Percentiles rank a stretch among this genome's conserved stretches.
phyloP scores from a whole-genome alignment of 2,329 filamentous ascomycete species.

The Cladophialophora psammophila region DNA sequence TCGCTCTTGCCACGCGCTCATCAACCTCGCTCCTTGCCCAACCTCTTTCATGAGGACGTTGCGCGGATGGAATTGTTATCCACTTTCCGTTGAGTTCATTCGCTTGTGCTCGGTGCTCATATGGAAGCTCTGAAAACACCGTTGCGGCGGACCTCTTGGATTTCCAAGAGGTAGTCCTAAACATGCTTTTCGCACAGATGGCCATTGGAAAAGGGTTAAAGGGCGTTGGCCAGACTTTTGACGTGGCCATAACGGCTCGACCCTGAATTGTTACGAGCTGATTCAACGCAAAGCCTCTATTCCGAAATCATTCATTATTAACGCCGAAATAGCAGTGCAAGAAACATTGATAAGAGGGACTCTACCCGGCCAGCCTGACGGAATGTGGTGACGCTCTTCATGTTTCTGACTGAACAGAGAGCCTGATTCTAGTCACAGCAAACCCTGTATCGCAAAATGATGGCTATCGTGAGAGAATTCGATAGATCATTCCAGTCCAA shows the following conservation, averaged over 20 bases:
- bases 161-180: background rate
- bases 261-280: background rate
- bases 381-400: background rate
- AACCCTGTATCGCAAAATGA: slow-evolving; percentile 47
- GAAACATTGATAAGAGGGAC: background rate
- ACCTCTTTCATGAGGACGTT: background rate
- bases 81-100: background rate
- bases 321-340: background rate
- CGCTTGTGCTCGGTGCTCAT: background rate
- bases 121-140: background rate
- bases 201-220: background rate
- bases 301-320: background rate
- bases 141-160: background rate
- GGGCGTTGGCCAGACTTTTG: background rate
- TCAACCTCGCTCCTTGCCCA: background rate
- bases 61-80: background rate
- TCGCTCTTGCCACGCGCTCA: no score
- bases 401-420: slow-evolving; percentile 39
- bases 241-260: no score
- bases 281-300: background rate
- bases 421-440: slow-evolving; percentile 39
- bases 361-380: slow-evolving; percentile 4
- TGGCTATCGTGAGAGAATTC: slow-evolving; percentile 47
- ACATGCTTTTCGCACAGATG: background rate
- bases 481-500: slow-evolving; percentile 54